Evolutionary conservation across 208 protist species (phyloP).

Genomic region (Crithidia brevicula): DNA sequence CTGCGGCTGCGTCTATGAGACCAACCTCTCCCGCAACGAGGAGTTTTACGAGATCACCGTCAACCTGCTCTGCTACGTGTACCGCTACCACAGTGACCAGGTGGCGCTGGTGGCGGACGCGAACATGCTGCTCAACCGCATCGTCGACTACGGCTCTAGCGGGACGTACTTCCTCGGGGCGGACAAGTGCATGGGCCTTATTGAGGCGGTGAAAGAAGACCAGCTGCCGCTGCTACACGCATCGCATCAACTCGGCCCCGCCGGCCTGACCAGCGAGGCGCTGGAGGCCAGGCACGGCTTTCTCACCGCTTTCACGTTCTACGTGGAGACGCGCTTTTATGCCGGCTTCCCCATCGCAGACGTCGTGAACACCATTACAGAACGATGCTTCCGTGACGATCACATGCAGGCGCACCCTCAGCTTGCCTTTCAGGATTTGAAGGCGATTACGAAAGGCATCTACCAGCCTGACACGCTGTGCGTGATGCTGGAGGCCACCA

Average conservation of each 20-base stretch:
- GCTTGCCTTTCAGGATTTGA: slow-evolving; percentile 52
- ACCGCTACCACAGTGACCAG: slow-evolving; percentile 80
- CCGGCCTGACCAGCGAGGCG: slow-evolving; percentile 22
- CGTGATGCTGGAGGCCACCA: slow-evolving; percentile 52
- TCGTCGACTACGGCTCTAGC: slow-evolving; percentile 57
- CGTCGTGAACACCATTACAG: slow-evolving; percentile 43
- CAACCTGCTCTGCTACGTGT: slow-evolving; percentile 76
- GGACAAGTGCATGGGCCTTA: slow-evolving; percentile 56
- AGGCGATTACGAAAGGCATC: slow-evolving; percentile 69
- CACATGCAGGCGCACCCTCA: slow-evolving; percentile 37
- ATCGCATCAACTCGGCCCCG: background rate
- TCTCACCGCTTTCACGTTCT: slow-evolving; percentile 61
- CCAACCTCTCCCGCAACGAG: slow-evolving; percentile 38
- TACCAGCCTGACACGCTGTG: slow-evolving; percentile 68
- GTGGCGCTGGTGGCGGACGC: slow-evolving; percentile 68
- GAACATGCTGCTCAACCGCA: slow-evolving; percentile 65
- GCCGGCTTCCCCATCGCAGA: slow-evolving; percentile 62
- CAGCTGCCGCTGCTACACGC: slow-evolving; percentile 45
- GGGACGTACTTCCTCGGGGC: slow-evolving; percentile 64
- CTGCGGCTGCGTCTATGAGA: slow-evolving; percentile 77
- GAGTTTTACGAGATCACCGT: slow-evolving; percentile 80
- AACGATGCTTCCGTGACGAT: slow-evolving; percentile 41
- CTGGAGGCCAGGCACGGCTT: slow-evolving; percentile 52
- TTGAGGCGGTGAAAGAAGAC: slow-evolving; percentile 64
- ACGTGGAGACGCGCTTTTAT: slow-evolving; percentile 80